A percentile compares a stretch with the other conserved stretches of the same genome.
Evolutionary conservation across 2,329 filamentous ascomycete species (phyloP).

Genomic region (Rutstroemia sp.): DNA sequence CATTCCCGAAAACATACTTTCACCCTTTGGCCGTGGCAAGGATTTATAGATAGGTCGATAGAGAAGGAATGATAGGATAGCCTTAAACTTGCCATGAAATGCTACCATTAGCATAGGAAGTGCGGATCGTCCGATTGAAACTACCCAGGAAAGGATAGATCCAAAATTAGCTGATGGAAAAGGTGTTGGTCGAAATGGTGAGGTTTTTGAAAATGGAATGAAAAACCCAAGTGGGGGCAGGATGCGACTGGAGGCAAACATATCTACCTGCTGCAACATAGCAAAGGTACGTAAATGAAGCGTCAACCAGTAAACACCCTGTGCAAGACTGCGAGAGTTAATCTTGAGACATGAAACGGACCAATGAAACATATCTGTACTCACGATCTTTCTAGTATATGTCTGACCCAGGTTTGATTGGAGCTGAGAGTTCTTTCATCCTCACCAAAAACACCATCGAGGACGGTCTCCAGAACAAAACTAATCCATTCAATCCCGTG

Average conservation of each 20-base stretch:
- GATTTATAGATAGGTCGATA: slow-evolving; percentile 26
- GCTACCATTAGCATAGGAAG: slow-evolving; percentile 24
- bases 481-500: slow-evolving; percentile 23
- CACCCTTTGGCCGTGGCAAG: slow-evolving; percentile 26
- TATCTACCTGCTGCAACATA: background rate
- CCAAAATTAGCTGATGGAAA: slow-evolving; percentile 7
- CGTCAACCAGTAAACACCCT: background rate
- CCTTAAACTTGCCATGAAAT: slow-evolving; percentile 20
- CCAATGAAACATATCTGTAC: background rate
- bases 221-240: slow-evolving; percentile 9
- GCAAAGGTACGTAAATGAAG: background rate
- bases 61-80: slow-evolving; percentile 17
- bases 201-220: slow-evolving; percentile 25
- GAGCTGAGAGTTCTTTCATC: slow-evolving; percentile 7
- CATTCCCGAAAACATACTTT: slow-evolving; percentile 23
- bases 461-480: slow-evolving; percentile 17
- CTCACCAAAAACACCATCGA: slow-evolving; percentile 19
- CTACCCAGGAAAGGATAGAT: slow-evolving; percentile 15
- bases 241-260: background rate
- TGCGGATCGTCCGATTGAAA: slow-evolving; percentile 13
- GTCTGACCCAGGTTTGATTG: background rate
- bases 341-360: background rate
- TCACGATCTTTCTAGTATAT: background rate
- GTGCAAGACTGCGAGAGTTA: background rate
- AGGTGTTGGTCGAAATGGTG: slow-evolving; percentile 21